Base-by-base conservation (phyloP, 257 asterid genomes). In the Solanum medicagineum region DNA sequence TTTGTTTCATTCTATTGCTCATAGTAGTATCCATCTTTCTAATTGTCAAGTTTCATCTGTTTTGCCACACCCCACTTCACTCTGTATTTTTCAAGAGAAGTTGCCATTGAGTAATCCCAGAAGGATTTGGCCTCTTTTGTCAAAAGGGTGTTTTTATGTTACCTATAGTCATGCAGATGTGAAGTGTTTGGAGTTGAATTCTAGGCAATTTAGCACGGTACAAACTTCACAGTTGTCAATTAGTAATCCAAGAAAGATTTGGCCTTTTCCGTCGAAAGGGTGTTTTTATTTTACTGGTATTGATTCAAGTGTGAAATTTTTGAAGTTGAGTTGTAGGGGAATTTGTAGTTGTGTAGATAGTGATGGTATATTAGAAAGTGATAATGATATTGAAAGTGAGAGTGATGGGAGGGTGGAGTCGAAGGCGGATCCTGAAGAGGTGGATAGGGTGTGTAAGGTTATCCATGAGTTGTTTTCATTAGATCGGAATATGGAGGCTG, bases 401-500 rank as follows among this genome's bases (percentile, higher is more conserved):
- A 75, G 80, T 68, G 86, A 8, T 86, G 90, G 54, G 84, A 40
- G 62, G 83, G 90, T 69, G 85, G 68, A 86, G 62, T 86, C 87
- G 1, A 89, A 83, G 90, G 90, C 88, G 40, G 95, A 93, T 91
- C 86, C 73, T 32, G 71, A 81, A 83, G 98, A 93, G 92, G 94
- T 95, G 87, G 93, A 86, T 8, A 90, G 94, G 86, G 97, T 95
- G 63, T 93, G 95, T 89, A 88, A 85, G 87, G 92, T 94, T 87
- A 90, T 96, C 57, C 92, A 95, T 84, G 98, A 96, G 84, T 92
- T 95, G 87, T 93, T 96, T 90, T 89, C 92, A 4, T 45, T 93
- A 54, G 97, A 96, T 91, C 87, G 98, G 91, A 96, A 94, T 82
- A 95, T 94, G 98, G 99, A 94, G 91, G 97, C 93, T 2, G 93